Evolutionary conservation across 2,329 filamentous ascomycete genomes (phyloP), one percentile per base, ranked within the genome.

Genomic region (Xylogone sp.): DNA sequence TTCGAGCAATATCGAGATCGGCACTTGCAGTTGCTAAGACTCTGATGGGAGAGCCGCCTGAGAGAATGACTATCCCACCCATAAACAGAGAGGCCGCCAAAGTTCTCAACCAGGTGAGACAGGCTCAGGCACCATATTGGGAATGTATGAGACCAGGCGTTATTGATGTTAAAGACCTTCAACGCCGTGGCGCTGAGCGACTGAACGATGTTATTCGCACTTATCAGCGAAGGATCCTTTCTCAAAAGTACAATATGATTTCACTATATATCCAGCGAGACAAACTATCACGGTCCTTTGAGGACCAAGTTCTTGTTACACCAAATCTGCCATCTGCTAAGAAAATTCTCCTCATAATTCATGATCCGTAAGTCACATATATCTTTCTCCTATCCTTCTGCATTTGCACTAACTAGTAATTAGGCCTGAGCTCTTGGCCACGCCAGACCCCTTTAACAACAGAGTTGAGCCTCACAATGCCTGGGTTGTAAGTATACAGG

Each of bases 11-110:
- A 53, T 96, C 94, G 0, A 85, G 88, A 52, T 97, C 94, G 3
- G 92, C 94, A 1, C 78, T 97, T 3, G 90, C 93, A 2, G 94
- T 99, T 1, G 94, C 90, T 1, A 84, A 85, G 53, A 97, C 93
- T 1, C 76, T 99, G 43, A 97, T 99, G 91, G 91, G 94, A 20
- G 92, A 99, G 63, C 90, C 93, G 10, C 94, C 94, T 2, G 79
- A 81, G 42, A 73, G 76, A 61, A 78, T 86, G 68, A 67, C 71
- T 13, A 68, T 85, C 2, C 60, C 81, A 7, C 76, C 75, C 51
- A 74, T 85, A 56, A 81, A 78, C 65, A 77, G 74, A 59, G 78
- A 82, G 19, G 83, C 82, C 1, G 75, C 75, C 0, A 72, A 74
- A 43, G 75, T 81, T 1, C 65, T 87, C 21, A 76, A 79, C 39